phyloP scores from a whole-genome alignment of 2,329 filamentous ascomycete species.

The Diplodia seriata region DNA sequence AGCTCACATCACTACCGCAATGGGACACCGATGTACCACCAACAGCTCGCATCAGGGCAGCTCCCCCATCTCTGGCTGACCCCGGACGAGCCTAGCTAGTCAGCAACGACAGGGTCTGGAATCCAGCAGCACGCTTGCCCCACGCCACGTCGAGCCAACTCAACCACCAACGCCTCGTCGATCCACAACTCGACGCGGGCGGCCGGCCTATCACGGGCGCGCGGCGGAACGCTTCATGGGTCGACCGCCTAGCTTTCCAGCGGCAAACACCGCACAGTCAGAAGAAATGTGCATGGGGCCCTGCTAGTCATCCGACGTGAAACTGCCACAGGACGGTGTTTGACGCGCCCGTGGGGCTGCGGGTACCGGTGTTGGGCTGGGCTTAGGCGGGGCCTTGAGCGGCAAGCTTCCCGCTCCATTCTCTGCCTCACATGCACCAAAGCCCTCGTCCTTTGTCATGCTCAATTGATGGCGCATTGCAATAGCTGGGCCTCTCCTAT shows the following conservation, averaged over 20 bases:
- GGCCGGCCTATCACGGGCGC: background rate
- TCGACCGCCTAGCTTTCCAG: background rate
- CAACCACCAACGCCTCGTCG: conserved; percentile 2
- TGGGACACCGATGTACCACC: background rate
- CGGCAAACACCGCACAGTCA: background rate
- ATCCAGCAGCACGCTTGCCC: conserved; percentile 9
- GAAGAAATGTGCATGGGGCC: background rate
- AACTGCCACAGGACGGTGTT: background rate
- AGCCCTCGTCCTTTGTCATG: background rate
- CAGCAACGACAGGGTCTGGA: conserved; percentile 4
- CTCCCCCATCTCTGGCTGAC: background rate
- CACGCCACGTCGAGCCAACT: conserved; percentile 19
- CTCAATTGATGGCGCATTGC: background rate
- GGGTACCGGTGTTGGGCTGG: background rate
- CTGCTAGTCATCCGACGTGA: background rate
- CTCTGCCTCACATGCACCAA: background rate
- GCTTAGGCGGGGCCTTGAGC: background rate
- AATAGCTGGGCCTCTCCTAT: no score
- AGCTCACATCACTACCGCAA: no score
- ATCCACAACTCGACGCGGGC: background rate
- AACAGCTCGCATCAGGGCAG: background rate
- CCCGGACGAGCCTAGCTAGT: background rate
- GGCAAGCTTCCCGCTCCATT: background rate
- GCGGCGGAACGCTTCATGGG: background rate
- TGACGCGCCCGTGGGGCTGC: background rate